Evolutionary conservation across 2,329 filamentous ascomycete species (phyloP), one percentile per base, ranked within the genome.

Genomic region (Teratosphaeria pseudoeucalypti): DNA sequence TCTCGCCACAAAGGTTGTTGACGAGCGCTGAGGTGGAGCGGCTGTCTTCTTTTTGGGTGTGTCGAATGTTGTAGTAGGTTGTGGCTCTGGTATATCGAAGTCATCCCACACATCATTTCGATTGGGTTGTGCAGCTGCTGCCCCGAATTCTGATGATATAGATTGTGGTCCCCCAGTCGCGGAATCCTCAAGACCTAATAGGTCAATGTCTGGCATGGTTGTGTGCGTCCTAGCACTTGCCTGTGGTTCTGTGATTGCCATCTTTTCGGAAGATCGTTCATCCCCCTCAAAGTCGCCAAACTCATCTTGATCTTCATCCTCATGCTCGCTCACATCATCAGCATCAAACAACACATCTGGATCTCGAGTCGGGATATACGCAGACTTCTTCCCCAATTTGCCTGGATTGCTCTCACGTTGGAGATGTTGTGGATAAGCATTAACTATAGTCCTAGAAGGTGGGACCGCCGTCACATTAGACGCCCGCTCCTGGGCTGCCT

Each of bases 31-130:
- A 9, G n/a, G n/a, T 23, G 43, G 16, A 23, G 43, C 43, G 9
- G 16, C 43, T 19, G 43, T 12, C 23, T 55, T 32, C 34, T 32
- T 32, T 7, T 55, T 55, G 7, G 29, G 26, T 23, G n/a, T 29
- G 19, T 11, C 27, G 1, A 23, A 29, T 27, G 6, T 6, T 49
- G 43, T 6, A 19, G 56, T 23, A 10, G 19, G 29, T 7, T 52
- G 55, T 27, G 67, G 59, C 23, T 65, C 63, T 47, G 53, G 26
- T 11, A 37, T 37, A 5, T 73, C 69, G 49, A 80, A 80, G 55
- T 78, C 76, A 56, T 78, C 77, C 78, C 78, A 80, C 3, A 19
- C 26, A 16, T 37, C 53, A 55, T 55, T 49, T n/a, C 6, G 10
- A 23, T 6, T 9, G 19, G 16, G n/a, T 23, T 23, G 16, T 49